Base-by-base conservation (phyloP, 441 rosid species). In the Macaranga tanarius region DNA sequence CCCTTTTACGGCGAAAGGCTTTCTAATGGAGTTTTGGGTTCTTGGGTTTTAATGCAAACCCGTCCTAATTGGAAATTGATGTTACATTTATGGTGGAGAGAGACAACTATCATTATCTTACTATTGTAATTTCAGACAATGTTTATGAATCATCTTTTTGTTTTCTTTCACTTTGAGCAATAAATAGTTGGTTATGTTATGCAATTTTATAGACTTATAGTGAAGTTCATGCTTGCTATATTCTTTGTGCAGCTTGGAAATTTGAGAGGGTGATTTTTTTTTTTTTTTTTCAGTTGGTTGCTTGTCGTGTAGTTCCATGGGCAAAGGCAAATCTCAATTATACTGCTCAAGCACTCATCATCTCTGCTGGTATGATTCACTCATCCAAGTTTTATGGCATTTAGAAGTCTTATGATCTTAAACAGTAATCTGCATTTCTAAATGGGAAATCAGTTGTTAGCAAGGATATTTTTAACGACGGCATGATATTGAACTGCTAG, bases 301-400 rank as follows among this genome's bases (percentile, higher is more conserved):
- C 82, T 28, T 87, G 81, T 81, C 94, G 94, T 28, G 8, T 67
- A 76, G 54, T 89, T 73, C 97, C 96, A 20, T 89, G 96, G 96
- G 97, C 96, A 11, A 92, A 90, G 79, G 89, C 91, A 15, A 90
- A 90, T 85, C 89, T 92, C 55, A 90, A 92, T 79, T 84, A 90
- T 79, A 86, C 91, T 71, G 97, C 89, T 69, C 97, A 90, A 71
- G 90, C 96, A 50, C 96, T 92, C 68, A 82, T 92, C 73, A 70
- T 89, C 78, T 90, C 91, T 26, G 75, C 78, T 75, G 92, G 97
- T 89, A 86, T 52, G 68, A 45, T 75, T 52, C 55, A 48, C 52
- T 48, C 52, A 48, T 48, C 52, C 16, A 7, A 50, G 34, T 65
- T 47, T 59, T 44, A 25, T 47, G 16, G 17, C 0, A 2, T 7